A percentile compares a stretch with the other conserved stretches of the same genome.
Conservation (phyloP, 2,329 filamentous ascomycete species). For the Arthrobotrys musiformis region DNA sequence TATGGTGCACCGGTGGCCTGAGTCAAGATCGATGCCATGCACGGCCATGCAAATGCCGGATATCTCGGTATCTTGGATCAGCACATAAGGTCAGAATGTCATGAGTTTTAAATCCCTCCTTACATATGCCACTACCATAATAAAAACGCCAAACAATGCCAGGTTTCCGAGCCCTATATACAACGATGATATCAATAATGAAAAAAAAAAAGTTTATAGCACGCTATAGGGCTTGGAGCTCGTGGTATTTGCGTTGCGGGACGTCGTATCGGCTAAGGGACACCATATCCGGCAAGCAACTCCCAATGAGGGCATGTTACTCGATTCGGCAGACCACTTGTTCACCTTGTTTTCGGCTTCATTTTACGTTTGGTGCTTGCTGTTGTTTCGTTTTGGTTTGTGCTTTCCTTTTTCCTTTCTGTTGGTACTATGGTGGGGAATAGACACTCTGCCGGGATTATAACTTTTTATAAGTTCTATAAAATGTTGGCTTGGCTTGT, state of each 20-base stretch:
- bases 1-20: neutral
- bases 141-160: no score
- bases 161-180: no score
- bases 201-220: neutral
- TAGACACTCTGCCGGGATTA: no score
- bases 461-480: no score
- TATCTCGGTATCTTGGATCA: conserved; percentile 4
- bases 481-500: neutral
- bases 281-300: neutral
- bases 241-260: neutral
- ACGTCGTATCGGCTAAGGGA: neutral
- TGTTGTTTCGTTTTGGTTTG: conserved; percentile 15
- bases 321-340: conserved; percentile 14
- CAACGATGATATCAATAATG: neutral
- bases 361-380: conserved; percentile 15
- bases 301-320: conserved; percentile 2
- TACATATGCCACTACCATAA: no score
- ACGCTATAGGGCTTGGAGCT: neutral
- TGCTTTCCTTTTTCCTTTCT: conserved; percentile 16
- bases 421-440: neutral
- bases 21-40: conserved; percentile 2
- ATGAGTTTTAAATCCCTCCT: neutral
- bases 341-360: conserved; percentile 4
- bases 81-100: neutral
- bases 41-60: conserved; percentile 4